These are phyloP conservation scores for Trichosporon sp. DNA, from an alignment of 1,284 basidiomycete species.

Conservation along the genomic window DNA sequence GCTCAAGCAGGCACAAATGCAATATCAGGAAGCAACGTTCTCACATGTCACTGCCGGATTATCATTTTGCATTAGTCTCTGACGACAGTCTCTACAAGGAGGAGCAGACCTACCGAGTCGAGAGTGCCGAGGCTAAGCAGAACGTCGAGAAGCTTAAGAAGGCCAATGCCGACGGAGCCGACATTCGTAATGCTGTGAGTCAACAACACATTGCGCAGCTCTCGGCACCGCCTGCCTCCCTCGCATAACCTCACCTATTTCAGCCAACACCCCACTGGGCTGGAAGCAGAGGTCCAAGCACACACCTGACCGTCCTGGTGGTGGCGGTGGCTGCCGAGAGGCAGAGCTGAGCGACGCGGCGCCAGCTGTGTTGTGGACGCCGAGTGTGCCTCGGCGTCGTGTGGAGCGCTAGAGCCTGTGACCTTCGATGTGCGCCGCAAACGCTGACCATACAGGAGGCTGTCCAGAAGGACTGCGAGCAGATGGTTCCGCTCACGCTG, in stretches of 20 bases:
- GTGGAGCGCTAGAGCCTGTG: background rate
- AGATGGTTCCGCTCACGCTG: conserved; percentile 73
- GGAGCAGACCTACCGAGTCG: conserved; percentile 67
- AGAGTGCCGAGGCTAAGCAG: conserved; percentile 65
- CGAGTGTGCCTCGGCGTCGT: conserved; percentile 2
- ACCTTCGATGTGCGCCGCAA: background rate
- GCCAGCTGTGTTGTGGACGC: background rate
- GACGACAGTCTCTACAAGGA: conserved; percentile 70
- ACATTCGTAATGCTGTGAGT: conserved; percentile 77
- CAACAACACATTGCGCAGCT: too few relatives aligned
- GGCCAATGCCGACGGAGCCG: conserved; percentile 72
- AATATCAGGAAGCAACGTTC: too few relatives aligned
- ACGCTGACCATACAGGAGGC: conserved; percentile 61
- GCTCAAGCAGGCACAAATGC: too few relatives aligned
- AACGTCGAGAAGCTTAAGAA: conserved; percentile 68
- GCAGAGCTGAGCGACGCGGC: background rate
- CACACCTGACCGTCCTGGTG: background rate
- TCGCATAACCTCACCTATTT: too few relatives aligned
- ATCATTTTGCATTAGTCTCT: background rate
- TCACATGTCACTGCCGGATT: too few relatives aligned
- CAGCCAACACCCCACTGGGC: too few relatives aligned
- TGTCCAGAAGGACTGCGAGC: conserved; percentile 74
- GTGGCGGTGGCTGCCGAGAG: background rate
- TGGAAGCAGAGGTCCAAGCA: too few relatives aligned
- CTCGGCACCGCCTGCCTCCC: too few relatives aligned